Percentiles rank a stretch among this genome's conserved stretches.
phyloP scores from a whole-genome alignment of 2,329 filamentous ascomycete species.

The Trichoderma sp. region DNA sequence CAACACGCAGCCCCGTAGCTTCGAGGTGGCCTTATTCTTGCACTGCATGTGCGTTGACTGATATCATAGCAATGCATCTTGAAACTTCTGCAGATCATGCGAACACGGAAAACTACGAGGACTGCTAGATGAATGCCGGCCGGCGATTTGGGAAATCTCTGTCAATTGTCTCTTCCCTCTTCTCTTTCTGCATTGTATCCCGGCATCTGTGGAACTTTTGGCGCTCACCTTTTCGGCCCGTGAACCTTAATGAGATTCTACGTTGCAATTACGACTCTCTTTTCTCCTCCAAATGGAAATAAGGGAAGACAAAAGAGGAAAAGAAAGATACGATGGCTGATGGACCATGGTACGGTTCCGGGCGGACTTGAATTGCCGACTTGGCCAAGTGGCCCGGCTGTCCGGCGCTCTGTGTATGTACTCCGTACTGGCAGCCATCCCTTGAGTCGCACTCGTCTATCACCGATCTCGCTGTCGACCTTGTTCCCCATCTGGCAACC shows the following conservation, averaged over 20 bases:
- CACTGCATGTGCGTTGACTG: neutral
- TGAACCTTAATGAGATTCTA: neutral
- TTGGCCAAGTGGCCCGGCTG: neutral
- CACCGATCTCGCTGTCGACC: neutral
- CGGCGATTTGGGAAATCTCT: neutral
- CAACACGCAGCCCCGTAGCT: neutral
- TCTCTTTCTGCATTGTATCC: neutral
- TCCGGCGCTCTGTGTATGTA: too few relatives aligned
- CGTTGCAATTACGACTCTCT: neutral
- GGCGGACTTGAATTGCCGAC: neutral
- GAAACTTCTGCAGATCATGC: neutral
- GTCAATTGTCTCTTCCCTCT: neutral
- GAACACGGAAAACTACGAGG: neutral
- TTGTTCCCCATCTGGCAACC: neutral
- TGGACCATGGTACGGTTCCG: neutral
- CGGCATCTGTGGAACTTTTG: neutral
- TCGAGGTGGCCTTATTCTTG: neutral
- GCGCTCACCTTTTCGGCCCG: neutral
- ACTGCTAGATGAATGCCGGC: neutral
- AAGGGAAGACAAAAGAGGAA: neutral
- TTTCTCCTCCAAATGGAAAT: neutral
- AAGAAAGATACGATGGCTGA: neutral
- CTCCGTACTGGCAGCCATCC: neutral
- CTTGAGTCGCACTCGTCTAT: neutral
- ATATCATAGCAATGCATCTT: conserved; percentile 1